Evolutionary conservation across 495 filamentous ascomycete genomes (phyloP), one percentile per base, ranked within the genome.

Genomic region (Aspergillus egyptiacus): DNA sequence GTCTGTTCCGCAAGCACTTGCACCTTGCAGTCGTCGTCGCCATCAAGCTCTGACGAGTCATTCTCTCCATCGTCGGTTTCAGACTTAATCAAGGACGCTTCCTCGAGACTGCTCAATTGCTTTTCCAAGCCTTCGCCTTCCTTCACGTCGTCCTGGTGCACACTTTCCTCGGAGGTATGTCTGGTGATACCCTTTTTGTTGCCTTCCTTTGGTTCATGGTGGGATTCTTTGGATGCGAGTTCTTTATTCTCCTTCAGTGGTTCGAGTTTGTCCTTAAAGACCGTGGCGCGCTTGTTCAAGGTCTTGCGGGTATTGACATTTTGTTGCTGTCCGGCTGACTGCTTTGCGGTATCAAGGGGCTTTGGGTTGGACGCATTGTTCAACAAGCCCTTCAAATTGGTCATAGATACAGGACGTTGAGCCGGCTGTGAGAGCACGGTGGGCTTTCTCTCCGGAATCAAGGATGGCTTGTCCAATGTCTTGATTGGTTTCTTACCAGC

Each of bases 221-320:
- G 59, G 33, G 39, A 55, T 68, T 68, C 68, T 67, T 70, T 70
- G 63, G 64, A 69, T 68, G 64, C 42, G 47, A 31, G 23, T 53
- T 56, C 54, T 41, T 57, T 59, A 22, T 58, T 63, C 35, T 71
- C 67, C 31, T 54, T 55, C 42, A 66, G 49, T 30, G 66, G 55
- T 40, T 68, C 56, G 40, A 62, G 53, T 30, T 65, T 51, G 46
- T 77, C 89, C 54, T 82, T 83, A 67, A 87, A 90, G 25, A 94
- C 74, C 17, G 82, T 82, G 48, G 63, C 69, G 34, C 78, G 82
- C 70, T 85, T 89, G 37, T 71, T 66, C n/a, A 71, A 44, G 14
- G 65, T 59, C 49, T 81, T 83, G 48, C 68, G 65, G 15, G 53
- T 50, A 50, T 73, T 74, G 10, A 62, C 53, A 10, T 53, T 35